phyloP scores from a whole-genome alignment of 768 basidiomycete genomes.

The Leccinum olivaceopallidum region DNA sequence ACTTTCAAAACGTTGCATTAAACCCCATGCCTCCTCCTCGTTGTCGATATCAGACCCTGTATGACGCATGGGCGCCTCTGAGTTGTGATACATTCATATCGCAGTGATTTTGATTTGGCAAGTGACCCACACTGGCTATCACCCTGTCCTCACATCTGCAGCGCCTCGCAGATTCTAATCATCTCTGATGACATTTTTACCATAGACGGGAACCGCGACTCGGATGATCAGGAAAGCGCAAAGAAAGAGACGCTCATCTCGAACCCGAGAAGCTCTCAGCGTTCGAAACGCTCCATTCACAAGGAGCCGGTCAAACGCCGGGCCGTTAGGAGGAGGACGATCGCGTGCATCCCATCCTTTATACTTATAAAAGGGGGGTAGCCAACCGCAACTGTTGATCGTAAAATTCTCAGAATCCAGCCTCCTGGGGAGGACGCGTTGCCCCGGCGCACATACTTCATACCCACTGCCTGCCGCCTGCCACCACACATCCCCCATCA shows the following conservation, averaged over 20 bases:
- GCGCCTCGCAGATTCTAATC: neutral
- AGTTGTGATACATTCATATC: neutral
- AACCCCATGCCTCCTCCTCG: slow-evolving; percentile 14
- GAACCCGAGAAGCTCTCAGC: slow-evolving; percentile 13
- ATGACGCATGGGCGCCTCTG: neutral
- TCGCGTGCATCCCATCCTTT: slow-evolving; percentile 7
- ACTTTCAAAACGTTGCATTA: neutral
- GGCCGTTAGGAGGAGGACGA: neutral
- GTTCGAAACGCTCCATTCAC: slow-evolving; percentile 6
- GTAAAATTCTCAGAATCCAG: neutral
- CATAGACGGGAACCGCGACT: neutral
- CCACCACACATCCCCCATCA: slow-evolving; percentile 1
- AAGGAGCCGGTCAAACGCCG: slow-evolving; percentile 5
- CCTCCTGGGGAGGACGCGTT: slow-evolving; percentile 4
- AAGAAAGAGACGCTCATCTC: slow-evolving; percentile 9
- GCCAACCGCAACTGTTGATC: too few relatives aligned
- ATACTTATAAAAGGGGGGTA: slow-evolving; percentile 6
- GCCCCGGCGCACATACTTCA: neutral
- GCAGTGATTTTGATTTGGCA: neutral
- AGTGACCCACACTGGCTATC: neutral
- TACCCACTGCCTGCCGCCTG: neutral
- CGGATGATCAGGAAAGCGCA: neutral
- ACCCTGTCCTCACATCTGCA: neutral
- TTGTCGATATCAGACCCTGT: slow-evolving; percentile 1
- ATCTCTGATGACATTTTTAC: neutral